phyloP scores from a whole-genome alignment of 371 early-diverging fungal genomes.

The Mucor piriformis region DNA sequence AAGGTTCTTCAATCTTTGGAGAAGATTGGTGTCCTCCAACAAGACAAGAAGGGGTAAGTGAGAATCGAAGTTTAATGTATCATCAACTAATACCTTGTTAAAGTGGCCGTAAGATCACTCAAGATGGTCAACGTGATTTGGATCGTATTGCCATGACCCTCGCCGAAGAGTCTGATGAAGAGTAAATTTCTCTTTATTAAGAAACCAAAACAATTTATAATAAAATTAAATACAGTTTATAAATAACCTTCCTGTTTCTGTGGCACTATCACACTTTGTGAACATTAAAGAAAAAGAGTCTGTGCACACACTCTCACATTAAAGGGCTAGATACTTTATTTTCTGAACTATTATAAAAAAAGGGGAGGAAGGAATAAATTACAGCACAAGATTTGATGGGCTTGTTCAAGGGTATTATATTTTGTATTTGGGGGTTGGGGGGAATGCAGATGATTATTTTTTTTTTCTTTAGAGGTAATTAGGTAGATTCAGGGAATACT shows the following conservation, averaged over 20 bases:
- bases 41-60: constrained; percentile 84
- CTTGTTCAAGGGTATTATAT: no score
- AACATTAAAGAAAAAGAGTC: background rate
- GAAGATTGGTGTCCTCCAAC: constrained; percentile 95
- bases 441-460: background rate
- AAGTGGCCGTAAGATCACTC: constrained; percentile 41
- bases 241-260: no score
- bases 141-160: constrained; percentile 69
- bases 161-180: constrained; percentile 34
- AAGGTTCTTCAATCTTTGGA: constrained; percentile 96
- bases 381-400: no score
- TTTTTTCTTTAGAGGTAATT: constrained; percentile 4
- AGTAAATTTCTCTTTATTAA: constrained; percentile 20
- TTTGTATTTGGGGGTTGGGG: background rate
- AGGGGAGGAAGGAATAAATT: background rate
- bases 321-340: no score
- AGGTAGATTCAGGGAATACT: constrained; percentile 40
- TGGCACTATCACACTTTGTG: no score
- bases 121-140: constrained; percentile 82
- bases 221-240: background rate
- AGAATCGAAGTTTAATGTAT: no score
- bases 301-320: no score
- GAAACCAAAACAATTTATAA: background rate
- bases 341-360: no score
- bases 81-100: no score